Conservation (phyloP, 257 asterid species). For the Asclepias syriaca region DNA sequence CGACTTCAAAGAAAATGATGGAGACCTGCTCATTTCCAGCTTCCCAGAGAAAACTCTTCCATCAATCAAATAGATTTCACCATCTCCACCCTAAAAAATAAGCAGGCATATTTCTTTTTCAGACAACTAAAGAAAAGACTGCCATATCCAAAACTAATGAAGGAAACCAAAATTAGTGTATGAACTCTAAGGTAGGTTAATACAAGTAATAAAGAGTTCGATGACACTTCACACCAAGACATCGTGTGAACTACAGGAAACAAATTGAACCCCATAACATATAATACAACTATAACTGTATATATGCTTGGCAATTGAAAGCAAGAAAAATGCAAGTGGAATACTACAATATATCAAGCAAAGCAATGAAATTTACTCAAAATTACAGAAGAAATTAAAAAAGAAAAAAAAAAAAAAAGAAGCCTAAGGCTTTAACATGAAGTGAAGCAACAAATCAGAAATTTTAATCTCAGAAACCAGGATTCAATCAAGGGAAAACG, state of each 20-base stretch:
- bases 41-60: constrained; percentile 21
- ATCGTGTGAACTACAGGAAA: neutral
- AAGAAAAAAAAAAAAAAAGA: neutral
- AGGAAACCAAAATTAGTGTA: neutral
- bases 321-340: constrained; percentile 1
- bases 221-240: neutral
- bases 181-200: neutral
- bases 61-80: constrained; percentile 32
- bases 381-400: neutral
- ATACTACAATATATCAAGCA: constrained; percentile 1
- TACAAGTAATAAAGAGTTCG: neutral
- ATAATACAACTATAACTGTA: neutral
- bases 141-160: constrained; percentile 14
- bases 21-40: constrained; percentile 84
- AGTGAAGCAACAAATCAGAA: neutral
- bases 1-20: constrained; percentile 71
- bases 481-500: neutral
- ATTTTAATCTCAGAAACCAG: neutral
- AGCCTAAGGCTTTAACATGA: neutral
- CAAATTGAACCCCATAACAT: neutral
- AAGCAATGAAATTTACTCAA: neutral
- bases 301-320: neutral
- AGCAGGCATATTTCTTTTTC: constrained; percentile 17
- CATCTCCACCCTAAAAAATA: constrained; percentile 13
- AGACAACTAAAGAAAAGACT: constrained; percentile 8